Percentiles rank a stretch among this genome's conserved stretches.
These are phyloP conservation scores for Hypoxylon sp. DNA, from an alignment of 2,329 filamentous ascomycete species.

Conservation along the genomic window DNA sequence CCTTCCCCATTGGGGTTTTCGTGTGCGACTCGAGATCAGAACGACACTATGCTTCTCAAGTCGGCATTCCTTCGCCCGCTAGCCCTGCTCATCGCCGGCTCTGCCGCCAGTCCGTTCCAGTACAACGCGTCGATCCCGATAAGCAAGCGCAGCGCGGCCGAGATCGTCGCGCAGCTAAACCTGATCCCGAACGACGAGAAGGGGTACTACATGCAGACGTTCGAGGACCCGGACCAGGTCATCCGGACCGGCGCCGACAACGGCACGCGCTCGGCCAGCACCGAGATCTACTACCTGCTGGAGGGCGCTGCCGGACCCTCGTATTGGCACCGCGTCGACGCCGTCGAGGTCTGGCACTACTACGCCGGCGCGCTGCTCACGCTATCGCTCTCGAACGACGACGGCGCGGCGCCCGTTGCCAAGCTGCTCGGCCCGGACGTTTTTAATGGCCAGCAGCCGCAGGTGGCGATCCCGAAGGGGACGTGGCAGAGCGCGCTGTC, in stretches of 20 bases:
- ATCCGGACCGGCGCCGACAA: slow-evolving; percentile 40
- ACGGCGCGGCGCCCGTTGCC: slow-evolving; percentile 54
- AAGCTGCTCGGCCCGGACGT: slow-evolving; percentile 58
- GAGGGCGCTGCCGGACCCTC: slow-evolving; percentile 57
- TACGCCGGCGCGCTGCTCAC: slow-evolving; percentile 64
- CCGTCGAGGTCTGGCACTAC: slow-evolving; percentile 65
- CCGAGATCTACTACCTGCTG: slow-evolving; percentile 63
- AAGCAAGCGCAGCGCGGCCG: slow-evolving; percentile 53
- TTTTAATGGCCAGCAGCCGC: slow-evolving; percentile 57
- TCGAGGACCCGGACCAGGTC: slow-evolving; percentile 53
- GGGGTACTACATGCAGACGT: slow-evolving; percentile 62
- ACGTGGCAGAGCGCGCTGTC: slow-evolving; percentile 62
- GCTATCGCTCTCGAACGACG: slow-evolving; percentile 58
- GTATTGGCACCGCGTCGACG: slow-evolving; percentile 64
- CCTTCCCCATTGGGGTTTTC: too few species aligned
- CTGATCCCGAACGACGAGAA: slow-evolving; percentile 61
- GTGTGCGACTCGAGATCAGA: not conserved
- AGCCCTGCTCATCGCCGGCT: slow-evolving; percentile 17
- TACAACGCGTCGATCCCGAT: slow-evolving; percentile 24
- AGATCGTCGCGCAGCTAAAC: slow-evolving; percentile 58
- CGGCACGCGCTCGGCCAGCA: slow-evolving; percentile 58
- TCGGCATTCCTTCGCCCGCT: slow-evolving; percentile 14
- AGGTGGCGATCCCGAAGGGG: slow-evolving; percentile 55
- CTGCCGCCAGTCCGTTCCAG: not conserved
- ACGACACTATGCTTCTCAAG: slow-evolving; percentile 15